Percentiles rank a stretch among this genome's conserved stretches.
These are phyloP conservation scores for Yamadazyma oceani DNA, from an alignment of 1,139 yeast species.

Conservation along the genomic window DNA sequence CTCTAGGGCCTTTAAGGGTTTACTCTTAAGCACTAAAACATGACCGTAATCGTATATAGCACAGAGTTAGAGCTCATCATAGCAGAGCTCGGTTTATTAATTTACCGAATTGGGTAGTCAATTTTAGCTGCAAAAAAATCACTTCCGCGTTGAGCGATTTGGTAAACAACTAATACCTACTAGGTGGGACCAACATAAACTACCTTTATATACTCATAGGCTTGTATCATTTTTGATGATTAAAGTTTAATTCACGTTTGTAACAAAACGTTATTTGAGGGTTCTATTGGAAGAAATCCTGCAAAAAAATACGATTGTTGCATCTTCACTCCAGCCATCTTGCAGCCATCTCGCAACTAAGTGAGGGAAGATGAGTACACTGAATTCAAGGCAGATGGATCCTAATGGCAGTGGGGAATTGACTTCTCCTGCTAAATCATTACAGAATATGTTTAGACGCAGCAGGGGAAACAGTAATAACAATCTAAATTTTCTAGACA, in stretches of 20 bases:
- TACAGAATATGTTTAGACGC: constrained; percentile 22
- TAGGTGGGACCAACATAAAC: too few relatives aligned
- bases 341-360: too few relatives aligned
- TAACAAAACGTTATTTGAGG: too few relatives aligned
- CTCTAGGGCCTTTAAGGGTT: too few relatives aligned
- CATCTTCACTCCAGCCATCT: too few relatives aligned
- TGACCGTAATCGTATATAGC: too few relatives aligned
- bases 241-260: too few relatives aligned
- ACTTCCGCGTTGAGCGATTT: constrained; percentile 3
- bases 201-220: not conserved
- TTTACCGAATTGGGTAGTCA: not conserved
- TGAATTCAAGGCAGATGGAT: not conserved
- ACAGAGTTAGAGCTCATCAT: too few relatives aligned
- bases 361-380: not conserved
- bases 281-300: too few relatives aligned
- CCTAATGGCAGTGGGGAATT: constrained; percentile 10
- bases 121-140: constrained; percentile 5
- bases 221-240: too few relatives aligned
- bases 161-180: not conserved
- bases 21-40: too few relatives aligned
- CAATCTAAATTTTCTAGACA: not conserved
- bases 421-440: constrained; percentile 30
- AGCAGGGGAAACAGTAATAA: not conserved
- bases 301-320: too few relatives aligned
- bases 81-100: not conserved